Base-by-base conservation (phyloP, 177 flowering plant genomes). In the Vitis hybrid region DNA sequence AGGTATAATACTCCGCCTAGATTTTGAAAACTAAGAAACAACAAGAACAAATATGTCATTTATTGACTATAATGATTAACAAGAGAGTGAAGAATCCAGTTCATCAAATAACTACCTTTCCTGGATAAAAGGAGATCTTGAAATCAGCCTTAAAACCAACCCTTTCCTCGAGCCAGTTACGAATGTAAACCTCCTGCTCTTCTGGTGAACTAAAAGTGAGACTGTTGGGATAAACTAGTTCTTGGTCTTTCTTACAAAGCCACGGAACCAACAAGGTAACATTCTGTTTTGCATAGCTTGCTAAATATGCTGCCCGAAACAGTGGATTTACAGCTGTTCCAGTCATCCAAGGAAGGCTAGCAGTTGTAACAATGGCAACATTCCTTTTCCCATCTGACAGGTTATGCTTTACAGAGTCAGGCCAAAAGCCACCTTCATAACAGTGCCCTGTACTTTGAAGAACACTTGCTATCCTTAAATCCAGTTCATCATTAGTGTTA, bases 311-410 rank as follows among this genome's bases (percentile, higher is more conserved):
- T 14, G 99, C 99, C 60, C 99, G 88, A 74, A 96, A 96, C 69
- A 96, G 79, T 70, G 99, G 99, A 72, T 96, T 96, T 64, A 96
- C 95, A 62, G 99, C 98, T 72, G 99, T 96, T 74, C 99, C 99
- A 30, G 99, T 96, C 98, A 96, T 91, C 99, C 99, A 96, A 72
- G 99, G 99, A 80, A 96, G 97, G 80, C 98, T 94, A 67, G 98
- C 99, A 66, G 99, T 96, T 57, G 99, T 96, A 64, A 96, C 92
- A 72, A 96, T 91, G 56, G 99, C 98, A 58, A 96, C 97, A 83
- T 94, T 86, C 73, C 95, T 85, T 82, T 89, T 89, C 67, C 76
- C 67, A 55, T 86, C 87, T 5, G 87, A 61, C 4, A 65, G 70
- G 13, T 83, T 80, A 67, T 75, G 75, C 77, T 89, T 93, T 63